Conservation (phyloP, 106 monocot species). For the Allium cepa region DNA sequence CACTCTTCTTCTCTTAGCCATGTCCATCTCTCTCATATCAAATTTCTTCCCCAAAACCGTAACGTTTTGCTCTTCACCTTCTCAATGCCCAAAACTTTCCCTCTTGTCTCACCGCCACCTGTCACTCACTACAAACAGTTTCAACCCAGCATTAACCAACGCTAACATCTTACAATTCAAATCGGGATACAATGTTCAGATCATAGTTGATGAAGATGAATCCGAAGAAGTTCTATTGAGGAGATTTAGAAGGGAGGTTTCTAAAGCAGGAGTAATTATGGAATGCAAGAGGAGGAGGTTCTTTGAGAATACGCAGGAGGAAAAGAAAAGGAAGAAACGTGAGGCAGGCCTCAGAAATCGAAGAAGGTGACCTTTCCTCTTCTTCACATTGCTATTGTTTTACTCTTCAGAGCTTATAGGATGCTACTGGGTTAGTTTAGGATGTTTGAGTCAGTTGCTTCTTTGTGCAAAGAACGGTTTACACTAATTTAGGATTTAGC, state of each 20-base stretch:
- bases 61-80: no score
- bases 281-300: slow-evolving; percentile 59
- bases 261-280: slow-evolving; percentile 60
- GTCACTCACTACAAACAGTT: no score
- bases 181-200: slow-evolving; percentile 66
- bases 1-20: no score
- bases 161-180: slow-evolving; percentile 20
- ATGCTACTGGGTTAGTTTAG: no score
- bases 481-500: no score
- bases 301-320: slow-evolving; percentile 73
- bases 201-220: slow-evolving; percentile 52
- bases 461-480: no score
- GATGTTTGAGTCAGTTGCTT: no score
- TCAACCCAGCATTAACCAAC: slow-evolving; percentile 5
- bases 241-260: slow-evolving; percentile 62
- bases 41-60: no score
- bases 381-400: not conserved
- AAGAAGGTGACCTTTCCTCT: slow-evolving; percentile 27
- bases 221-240: slow-evolving; percentile 49
- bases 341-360: slow-evolving; percentile 48
- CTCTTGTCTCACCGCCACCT: no score
- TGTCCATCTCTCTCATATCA: no score
- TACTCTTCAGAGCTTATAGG: no score
- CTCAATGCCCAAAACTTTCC: no score
- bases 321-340: slow-evolving; percentile 52